A percentile compares a stretch with the other conserved stretches of the same genome.
Evolutionary conservation across 2,329 filamentous ascomycete species (phyloP).

Genomic region (Microcera coccophila): DNA sequence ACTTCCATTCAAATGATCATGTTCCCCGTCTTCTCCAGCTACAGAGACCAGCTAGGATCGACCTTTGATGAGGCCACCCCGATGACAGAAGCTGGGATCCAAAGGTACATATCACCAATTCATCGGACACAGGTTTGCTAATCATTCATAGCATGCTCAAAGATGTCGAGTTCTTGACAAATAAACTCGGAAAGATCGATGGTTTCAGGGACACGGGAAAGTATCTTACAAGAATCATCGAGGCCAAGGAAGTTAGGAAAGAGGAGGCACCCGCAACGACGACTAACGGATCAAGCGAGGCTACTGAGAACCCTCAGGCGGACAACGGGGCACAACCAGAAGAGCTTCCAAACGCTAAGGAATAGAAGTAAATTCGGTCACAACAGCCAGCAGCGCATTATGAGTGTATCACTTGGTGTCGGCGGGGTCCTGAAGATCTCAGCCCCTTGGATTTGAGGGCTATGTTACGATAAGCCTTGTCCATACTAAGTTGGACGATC

Average conservation of each 20-base stretch:
- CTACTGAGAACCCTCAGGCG: no score
- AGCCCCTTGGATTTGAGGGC: not conserved
- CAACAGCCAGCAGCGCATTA: no score
- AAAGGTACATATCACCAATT: conserved; percentile 54
- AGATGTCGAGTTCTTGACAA: conserved; percentile 70
- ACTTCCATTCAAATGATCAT: conserved; percentile 77
- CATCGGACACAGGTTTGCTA: conserved; percentile 7
- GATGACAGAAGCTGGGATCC: conserved; percentile 63
- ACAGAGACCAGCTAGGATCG: conserved; percentile 72
- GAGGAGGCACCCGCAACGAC: no score
- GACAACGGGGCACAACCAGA: no score
- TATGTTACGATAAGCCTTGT: not conserved
- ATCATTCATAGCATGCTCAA: conserved; percentile 59
- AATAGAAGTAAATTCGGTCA: no score
- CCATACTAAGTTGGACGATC: not conserved
- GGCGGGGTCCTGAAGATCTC: not conserved
- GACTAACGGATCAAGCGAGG: no score
- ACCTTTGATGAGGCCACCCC: conserved; percentile 64
- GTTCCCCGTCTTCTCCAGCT: conserved; percentile 76
- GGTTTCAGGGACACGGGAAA: conserved; percentile 72
- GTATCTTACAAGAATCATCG: conserved; percentile 62
- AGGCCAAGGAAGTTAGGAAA: conserved; percentile 50
- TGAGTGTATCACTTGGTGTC: no score
- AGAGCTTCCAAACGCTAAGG: no score
- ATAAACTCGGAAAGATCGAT: conserved; percentile 70